A percentile compares a stretch with the other conserved stretches of the same genome.
Conservation (phyloP, 768 basidiomycete species). For the Pleurotus pulmonarius region DNA sequence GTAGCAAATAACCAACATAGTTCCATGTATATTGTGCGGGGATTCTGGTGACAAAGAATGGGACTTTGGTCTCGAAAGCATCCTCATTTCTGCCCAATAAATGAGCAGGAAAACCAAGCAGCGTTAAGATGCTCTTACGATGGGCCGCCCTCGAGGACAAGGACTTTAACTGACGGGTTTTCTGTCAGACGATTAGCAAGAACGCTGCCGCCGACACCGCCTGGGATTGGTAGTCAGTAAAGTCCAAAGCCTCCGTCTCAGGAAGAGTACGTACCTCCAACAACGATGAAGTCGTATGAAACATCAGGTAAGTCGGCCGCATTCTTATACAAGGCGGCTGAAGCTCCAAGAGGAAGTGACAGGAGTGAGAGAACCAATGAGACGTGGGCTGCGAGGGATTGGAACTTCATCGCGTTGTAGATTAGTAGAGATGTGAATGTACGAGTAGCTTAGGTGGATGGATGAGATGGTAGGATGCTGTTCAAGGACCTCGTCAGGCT, state of each 20-base stretch:
- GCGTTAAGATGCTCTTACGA: neutral
- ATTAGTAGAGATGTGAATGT: no score
- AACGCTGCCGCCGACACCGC: constrained; percentile 2
- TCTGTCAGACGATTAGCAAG: constrained; percentile 7
- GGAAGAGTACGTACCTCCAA: constrained; percentile 1
- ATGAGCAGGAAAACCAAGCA: neutral
- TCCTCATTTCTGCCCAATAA: neutral
- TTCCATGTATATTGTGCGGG: neutral
- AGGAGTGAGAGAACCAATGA: neutral
- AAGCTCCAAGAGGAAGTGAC: neutral
- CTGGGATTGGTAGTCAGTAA: neutral
- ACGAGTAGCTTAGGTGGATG: no score
- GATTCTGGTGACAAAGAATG: neutral
- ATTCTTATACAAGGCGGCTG: neutral
- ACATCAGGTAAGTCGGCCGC: neutral
- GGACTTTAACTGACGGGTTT: neutral
- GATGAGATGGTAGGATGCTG: no score
- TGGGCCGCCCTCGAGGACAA: neutral
- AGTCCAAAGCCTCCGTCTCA: neutral
- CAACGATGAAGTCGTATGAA: constrained; percentile 9
- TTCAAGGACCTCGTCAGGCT: no score
- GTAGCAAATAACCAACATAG: neutral
- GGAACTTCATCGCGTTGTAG: neutral
- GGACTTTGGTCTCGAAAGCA: neutral
- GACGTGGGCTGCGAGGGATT: neutral